phyloP scores from a whole-genome alignment of 2,329 filamentous ascomycete genomes.

The Fusarium goolgardi region DNA sequence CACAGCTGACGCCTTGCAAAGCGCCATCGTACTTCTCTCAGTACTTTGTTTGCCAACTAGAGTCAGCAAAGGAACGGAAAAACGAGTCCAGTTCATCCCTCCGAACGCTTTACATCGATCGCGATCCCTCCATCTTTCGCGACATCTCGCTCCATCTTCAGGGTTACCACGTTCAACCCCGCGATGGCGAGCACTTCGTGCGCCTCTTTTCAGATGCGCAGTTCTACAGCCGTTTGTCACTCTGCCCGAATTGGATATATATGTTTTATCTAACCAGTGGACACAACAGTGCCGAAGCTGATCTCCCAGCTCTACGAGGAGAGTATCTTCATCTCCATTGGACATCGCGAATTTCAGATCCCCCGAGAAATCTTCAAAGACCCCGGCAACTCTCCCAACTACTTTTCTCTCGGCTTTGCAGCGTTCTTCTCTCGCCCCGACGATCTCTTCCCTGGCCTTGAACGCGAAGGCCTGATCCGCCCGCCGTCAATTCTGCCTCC shows the following conservation, averaged over 20 bases:
- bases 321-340: conserved; percentile 92
- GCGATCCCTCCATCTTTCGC: conserved; percentile 87
- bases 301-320: conserved; percentile 92
- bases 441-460: conserved; percentile 87
- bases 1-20: conserved; percentile 52
- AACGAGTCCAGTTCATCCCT: conserved; percentile 64
- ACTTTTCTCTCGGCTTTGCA: conserved; percentile 90
- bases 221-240: conserved; percentile 81
- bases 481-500: conserved; percentile 89
- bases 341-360: conserved; percentile 87
- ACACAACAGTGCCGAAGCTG: conserved; percentile 77
- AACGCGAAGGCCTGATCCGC: conserved; percentile 80
- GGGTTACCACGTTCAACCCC: conserved; percentile 87
- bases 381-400: conserved; percentile 93
- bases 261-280: not conserved
- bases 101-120: conserved; percentile 92
- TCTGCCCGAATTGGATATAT: not conserved
- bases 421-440: conserved; percentile 85
- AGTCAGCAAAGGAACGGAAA: conserved; percentile 69
- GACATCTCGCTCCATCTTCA: conserved; percentile 93
- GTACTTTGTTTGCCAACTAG: conserved; percentile 88
- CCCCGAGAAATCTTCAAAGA: conserved; percentile 86
- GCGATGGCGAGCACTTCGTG: conserved; percentile 88
- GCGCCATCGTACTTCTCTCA: conserved; percentile 96
- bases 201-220: conserved; percentile 94